These are phyloP conservation scores for Adansonia digitata DNA, from an alignment of 345 rosid species.

Conservation along the genomic window DNA sequence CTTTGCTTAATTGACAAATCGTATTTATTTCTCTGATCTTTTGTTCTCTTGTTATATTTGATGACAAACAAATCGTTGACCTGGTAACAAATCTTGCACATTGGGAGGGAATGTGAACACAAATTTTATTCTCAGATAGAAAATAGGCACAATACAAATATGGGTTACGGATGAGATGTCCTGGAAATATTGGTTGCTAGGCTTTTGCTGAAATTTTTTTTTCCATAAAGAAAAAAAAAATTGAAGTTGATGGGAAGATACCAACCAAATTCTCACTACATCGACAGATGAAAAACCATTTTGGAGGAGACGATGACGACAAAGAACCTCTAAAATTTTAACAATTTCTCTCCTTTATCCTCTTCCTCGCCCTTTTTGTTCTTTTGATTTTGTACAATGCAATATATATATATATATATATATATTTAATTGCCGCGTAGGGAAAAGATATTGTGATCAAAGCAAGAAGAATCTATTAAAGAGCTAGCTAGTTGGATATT, in stretches of 20 bases:
- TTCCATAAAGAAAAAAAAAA: not conserved
- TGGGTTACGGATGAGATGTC: not conserved
- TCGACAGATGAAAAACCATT: not conserved
- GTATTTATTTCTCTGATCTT: not conserved
- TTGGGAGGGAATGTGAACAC: not conserved
- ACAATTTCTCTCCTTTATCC: not conserved
- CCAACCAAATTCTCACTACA: conserved; percentile 1
- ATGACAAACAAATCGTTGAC: not conserved
- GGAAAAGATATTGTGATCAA: conserved; percentile 10
- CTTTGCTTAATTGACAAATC: conserved; percentile 6
- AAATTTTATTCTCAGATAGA: not conserved
- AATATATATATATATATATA: not conserved
- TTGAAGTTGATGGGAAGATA: conserved; percentile 6
- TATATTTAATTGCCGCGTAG: conserved; percentile 2
- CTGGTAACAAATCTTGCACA: not conserved
- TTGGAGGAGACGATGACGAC: conserved; percentile 8
- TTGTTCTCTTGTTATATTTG: not conserved
- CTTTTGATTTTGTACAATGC: conserved; percentile 12
- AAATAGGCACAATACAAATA: not conserved
- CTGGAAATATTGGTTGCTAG: not conserved
- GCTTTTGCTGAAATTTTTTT: not conserved
- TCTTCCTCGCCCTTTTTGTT: not conserved
- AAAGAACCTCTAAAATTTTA: not conserved
- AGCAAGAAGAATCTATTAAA: conserved; percentile 14
- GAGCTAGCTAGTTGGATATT: not conserved